phyloP scores from a whole-genome alignment of 2,329 filamentous ascomycete species.

The Calonectria ilicicola region DNA sequence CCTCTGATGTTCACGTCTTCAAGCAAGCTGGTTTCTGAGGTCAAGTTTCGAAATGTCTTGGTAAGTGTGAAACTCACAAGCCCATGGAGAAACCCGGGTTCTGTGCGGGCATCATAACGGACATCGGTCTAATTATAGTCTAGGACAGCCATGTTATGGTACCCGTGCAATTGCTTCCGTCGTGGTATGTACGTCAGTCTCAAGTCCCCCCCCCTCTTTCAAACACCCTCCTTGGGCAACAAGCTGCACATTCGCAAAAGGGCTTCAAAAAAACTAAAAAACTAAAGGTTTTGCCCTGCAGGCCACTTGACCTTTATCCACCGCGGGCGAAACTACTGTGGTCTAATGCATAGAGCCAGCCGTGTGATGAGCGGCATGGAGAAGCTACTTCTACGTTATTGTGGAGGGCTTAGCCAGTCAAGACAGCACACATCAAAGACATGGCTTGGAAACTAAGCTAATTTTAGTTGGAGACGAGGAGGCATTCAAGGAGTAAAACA shows the following conservation, averaged over 20 bases:
- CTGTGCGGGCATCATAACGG: too few species aligned
- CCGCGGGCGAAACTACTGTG: constrained; percentile 2
- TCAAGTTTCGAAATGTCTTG: too few species aligned
- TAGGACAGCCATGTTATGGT: too few species aligned
- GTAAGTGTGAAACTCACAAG: too few species aligned
- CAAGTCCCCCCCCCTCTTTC: too few species aligned
- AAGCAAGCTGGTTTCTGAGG: too few species aligned
- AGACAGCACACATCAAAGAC: background rate
- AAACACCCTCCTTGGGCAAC: background rate
- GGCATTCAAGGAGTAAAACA: background rate
- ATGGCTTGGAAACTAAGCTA: background rate
- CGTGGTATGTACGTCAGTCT: background rate
- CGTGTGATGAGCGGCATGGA: background rate
- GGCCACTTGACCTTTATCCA: background rate
- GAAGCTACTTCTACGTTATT: background rate
- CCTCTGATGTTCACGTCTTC: too few species aligned
- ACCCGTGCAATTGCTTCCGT: background rate
- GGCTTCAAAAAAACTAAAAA: background rate
- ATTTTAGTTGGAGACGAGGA: background rate
- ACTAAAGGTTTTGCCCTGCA: background rate
- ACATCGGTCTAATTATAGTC: too few species aligned
- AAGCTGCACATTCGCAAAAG: background rate
- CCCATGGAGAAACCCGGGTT: too few species aligned
- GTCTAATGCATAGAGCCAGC: background rate
- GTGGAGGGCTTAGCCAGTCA: background rate